Base-by-base conservation (phyloP, 2,329 filamentous ascomycete genomes). In the Ophiostoma populinum region DNA sequence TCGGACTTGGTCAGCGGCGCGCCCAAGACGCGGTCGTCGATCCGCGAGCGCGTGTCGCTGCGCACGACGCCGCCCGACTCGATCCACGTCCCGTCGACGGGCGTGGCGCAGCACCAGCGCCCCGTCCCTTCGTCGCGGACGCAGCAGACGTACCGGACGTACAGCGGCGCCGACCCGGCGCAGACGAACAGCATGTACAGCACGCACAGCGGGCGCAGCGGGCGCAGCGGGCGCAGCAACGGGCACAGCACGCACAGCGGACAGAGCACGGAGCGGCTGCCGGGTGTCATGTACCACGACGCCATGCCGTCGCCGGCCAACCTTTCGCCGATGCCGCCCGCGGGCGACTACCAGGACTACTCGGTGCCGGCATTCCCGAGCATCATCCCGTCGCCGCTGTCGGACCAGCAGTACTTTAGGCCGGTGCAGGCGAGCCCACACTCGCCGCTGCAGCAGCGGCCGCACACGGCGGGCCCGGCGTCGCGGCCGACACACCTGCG, bases 341-440 rank as follows among this genome's bases (percentile, higher is more conserved):
- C 16, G 15, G 16, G 6, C 3, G 19, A 22, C 6, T 40, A 42
- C 11, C 25, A 29, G 8, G 52, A 56, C 15, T 52, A 60, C 29
- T 49, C 57, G 2, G 52, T 55, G 2, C 59, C 59, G 0, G 46
- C 46, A 5, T 47, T 61, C 12, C 56, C 55, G 1, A 52, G 41
- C 7, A 41, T 58, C 2, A 50, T 65, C 16, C 59, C 61, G 2
- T 65, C 62, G 4, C 65, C 65, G 3, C 55, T 56, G 13, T 67
- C 64, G 0, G 66, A 70, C 15, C 56, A 59, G 35, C 70, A 75
- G 42, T 66, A 61, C 43, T 76, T 74, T 51, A 66, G 64, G 9
- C 71, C 72, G 0, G 70, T 76, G 2, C 64, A 65, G 29, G 71
- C 71, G 11, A 73, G 65, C 29, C 71, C 71, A 4, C 65, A 76